Conservation (phyloP, 352 stramenopile genomes). For the Thalassiosira sp. region DNA sequence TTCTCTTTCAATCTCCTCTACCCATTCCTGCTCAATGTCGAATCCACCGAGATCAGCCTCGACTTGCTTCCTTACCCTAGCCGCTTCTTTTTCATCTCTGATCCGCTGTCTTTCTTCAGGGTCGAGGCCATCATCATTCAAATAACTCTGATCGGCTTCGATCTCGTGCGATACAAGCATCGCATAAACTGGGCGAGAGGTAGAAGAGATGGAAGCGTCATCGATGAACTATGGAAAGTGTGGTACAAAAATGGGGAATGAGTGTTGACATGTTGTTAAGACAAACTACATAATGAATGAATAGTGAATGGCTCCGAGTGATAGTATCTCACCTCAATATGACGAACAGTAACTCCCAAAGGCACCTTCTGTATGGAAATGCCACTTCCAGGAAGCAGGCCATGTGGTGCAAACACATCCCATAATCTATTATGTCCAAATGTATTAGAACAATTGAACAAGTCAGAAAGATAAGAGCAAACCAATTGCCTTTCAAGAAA, state of each 20-base stretch:
- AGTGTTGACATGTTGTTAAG: no score
- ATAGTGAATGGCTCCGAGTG: no score
- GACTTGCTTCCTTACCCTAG: constrained; percentile 76
- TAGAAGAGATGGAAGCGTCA: constrained; percentile 62
- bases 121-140: constrained; percentile 77
- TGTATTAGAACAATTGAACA: no score
- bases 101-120: constrained; percentile 70
- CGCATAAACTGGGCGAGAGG: constrained; percentile 71
- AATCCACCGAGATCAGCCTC: constrained; percentile 83
- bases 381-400: constrained; percentile 69
- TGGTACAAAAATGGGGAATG: no score
- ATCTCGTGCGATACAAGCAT: constrained; percentile 77
- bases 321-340: constrained; percentile 68
- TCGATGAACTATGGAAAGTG: constrained; percentile 77
- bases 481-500: neutral
- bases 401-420: constrained; percentile 58
- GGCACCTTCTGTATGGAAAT: constrained; percentile 78
- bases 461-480: constrained; percentile 5
- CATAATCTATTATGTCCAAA: no score
- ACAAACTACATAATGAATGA: no score
- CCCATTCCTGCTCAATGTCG: constrained; percentile 83
- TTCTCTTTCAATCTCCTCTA: constrained; percentile 82
- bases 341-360: constrained; percentile 77
- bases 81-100: constrained; percentile 76
- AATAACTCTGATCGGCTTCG: constrained; percentile 69